Conservation (phyloP, 306 rosid species). For the Casuarina equisetifolia region DNA sequence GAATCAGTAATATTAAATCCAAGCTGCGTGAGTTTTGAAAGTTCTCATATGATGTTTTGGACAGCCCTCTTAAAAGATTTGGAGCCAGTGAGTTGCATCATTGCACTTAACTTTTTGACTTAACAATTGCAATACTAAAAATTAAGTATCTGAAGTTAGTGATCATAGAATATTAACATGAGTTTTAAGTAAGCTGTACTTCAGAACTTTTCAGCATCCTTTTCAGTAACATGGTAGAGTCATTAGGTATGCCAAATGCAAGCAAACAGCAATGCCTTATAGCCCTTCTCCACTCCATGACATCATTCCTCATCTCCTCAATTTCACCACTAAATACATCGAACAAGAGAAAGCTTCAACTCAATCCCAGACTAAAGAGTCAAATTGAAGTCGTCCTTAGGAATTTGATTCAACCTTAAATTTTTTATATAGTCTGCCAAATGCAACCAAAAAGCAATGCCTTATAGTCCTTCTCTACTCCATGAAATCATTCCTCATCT, state of each 20-base stretch:
- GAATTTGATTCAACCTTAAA: background rate
- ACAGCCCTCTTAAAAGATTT: background rate
- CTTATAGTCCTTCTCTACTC: background rate
- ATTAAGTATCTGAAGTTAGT: background rate
- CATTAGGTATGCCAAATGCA: background rate
- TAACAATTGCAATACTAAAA: background rate
- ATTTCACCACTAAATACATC: background rate
- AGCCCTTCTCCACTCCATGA: background rate
- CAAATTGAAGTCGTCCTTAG: background rate
- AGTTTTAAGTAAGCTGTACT: background rate
- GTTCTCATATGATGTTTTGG: background rate
- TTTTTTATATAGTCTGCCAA: background rate
- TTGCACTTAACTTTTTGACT: background rate
- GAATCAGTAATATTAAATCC: background rate
- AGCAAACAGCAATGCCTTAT: background rate
- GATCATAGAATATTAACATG: background rate
- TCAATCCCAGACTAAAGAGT: background rate
- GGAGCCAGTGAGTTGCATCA: background rate
- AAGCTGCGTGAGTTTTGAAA: background rate
- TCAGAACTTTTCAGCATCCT: background rate
- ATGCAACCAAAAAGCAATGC: background rate
- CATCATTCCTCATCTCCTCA: background rate
- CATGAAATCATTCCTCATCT: background rate
- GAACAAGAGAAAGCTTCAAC: background rate
- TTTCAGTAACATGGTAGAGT: background rate